Conservation (phyloP, 345 rosid species). For the Moricandia moricandioides region DNA sequence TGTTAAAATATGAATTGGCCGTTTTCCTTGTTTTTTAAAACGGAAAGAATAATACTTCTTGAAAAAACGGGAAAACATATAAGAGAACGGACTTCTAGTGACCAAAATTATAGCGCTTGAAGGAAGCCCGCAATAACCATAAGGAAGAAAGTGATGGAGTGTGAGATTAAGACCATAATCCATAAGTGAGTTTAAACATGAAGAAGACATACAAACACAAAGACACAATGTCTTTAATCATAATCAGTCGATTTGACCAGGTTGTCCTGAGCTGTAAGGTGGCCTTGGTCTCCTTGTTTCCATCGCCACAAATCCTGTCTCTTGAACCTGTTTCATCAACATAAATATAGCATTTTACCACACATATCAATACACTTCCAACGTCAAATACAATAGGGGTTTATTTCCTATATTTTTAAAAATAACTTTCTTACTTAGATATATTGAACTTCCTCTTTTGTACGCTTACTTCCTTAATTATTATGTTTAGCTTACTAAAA, state of each 20-base stretch:
- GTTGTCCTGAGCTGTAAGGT: constrained; percentile 23
- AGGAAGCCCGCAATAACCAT: too few species aligned
- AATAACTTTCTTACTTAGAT: not conserved
- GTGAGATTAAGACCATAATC: too few species aligned
- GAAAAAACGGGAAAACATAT: too few species aligned
- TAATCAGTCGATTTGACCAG: constrained; percentile 34
- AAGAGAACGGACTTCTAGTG: too few species aligned
- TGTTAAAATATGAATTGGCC: too few species aligned
- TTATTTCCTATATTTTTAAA: not conserved
- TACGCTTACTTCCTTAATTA: not conserved
- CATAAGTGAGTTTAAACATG: not conserved
- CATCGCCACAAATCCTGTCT: constrained; percentile 29
- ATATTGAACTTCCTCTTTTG: not conserved
- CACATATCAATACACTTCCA: constrained; percentile 1
- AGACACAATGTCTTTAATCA: not conserved
- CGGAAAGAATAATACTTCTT: too few species aligned
- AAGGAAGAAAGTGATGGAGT: too few species aligned
- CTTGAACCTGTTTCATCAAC: constrained; percentile 24
- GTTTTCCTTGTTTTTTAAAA: too few species aligned
- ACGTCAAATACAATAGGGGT: not conserved
- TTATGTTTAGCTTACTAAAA: not conserved
- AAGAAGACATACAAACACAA: not conserved
- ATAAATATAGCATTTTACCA: not conserved
- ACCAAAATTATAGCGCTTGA: too few species aligned
- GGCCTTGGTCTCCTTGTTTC: constrained; percentile 24